Conservation (phyloP, 257 asterid species). For the Penstemon eatonii region DNA sequence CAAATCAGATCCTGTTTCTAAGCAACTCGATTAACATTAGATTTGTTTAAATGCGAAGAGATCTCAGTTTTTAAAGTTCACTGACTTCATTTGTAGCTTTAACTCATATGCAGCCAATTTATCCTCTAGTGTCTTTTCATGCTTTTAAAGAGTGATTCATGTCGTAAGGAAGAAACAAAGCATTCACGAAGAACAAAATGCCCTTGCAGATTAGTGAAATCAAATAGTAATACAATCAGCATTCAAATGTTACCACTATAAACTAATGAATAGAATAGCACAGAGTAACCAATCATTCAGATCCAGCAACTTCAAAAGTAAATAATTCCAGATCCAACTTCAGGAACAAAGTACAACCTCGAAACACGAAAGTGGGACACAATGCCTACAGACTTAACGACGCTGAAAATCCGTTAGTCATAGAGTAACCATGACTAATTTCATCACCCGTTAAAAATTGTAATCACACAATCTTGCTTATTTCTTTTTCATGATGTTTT, state of each 20-base stretch:
- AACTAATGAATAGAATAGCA: background rate
- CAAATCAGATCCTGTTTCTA: constrained; percentile 13
- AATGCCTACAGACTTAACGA: constrained; percentile 22
- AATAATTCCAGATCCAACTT: constrained; percentile 20
- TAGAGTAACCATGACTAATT: too few relatives aligned
- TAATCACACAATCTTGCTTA: too few relatives aligned
- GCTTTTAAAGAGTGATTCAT: background rate
- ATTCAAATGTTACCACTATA: too few relatives aligned
- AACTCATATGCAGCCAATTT: background rate
- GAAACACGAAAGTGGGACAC: constrained; percentile 4
- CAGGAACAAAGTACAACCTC: background rate
- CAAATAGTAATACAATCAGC: background rate
- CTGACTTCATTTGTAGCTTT: background rate
- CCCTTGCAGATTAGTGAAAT: background rate
- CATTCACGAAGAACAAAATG: background rate
- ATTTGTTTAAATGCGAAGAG: background rate
- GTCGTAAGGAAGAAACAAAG: background rate
- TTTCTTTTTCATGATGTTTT: too few relatives aligned
- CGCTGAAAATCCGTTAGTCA: constrained; percentile 1
- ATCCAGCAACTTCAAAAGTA: constrained; percentile 14
- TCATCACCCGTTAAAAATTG: too few relatives aligned
- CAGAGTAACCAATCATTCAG: constrained; percentile 8
- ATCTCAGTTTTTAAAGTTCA: background rate
- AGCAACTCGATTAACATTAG: background rate
- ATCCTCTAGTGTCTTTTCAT: background rate